Base-by-base conservation (phyloP, 257 asterid genomes). In the Cruciata laevipes region DNA sequence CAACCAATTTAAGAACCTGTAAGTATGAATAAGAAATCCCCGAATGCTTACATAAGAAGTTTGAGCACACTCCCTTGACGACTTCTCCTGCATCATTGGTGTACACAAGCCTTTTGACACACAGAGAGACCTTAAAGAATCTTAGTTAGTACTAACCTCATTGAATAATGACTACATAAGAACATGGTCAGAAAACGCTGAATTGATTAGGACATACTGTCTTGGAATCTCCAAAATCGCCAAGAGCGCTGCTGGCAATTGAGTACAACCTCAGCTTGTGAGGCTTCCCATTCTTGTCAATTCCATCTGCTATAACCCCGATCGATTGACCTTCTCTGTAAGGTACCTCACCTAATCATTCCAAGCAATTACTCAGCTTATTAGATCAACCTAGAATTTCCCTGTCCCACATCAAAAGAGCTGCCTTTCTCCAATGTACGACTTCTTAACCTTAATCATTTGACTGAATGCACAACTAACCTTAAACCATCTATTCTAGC, bases 261-360 rank as follows among this genome's bases (percentile, higher is more conserved):
- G 99, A 90, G 85, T 93, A 93, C 76, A 93, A 69, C 75, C 97
- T 84, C 72, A 93, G 83, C 79, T 93, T 93, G 79, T 93, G 97
- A 79, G 97, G 97, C 88, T 88, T 93, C 61, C 95, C 99, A 55
- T 88, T 93, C 80, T 89, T 86, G 90, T 93, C 99, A 61, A 75
- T 20, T n/a, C 99, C 99, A 61, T 93, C 99, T 0, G 99, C 75
- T 61, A 93, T 88, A 47, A 90, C 86, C 30, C 99, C 99, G 74
- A 93, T 85, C 7, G 99, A 93, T 59, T 93, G 99, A 20, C 99
- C 99, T 81, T 93, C 99, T 85, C 95, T 90, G 55, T 93, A 91
- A 10, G 96, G 99, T 62, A 93, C 30, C 78, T 87, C 92, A 63
- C 96, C 99, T 93, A 75, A 66, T 73, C 83, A 68, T 73, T 57